Conservation (phyloP, 192 early-diverging fungal genomes). For the Phlyctochytrium arcticum region DNA sequence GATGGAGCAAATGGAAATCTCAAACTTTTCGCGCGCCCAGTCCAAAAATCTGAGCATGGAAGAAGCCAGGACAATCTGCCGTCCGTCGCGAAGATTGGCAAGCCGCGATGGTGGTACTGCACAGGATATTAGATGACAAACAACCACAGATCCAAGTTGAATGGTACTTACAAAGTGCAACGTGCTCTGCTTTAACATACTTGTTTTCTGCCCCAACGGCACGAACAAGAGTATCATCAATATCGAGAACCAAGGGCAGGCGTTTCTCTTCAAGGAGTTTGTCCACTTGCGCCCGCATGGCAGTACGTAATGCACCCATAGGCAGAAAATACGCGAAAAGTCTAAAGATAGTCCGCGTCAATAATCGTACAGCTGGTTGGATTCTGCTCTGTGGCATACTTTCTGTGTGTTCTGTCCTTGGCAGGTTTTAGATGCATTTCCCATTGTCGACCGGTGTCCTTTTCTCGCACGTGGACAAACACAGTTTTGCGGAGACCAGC, state of each 20-base stretch:
- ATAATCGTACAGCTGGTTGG: too few relatives aligned
- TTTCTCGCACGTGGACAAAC: slow-evolving; percentile 48
- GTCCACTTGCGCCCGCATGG: slow-evolving; percentile 19
- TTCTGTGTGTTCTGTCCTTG: slow-evolving; percentile 30
- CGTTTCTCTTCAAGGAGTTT: slow-evolving; percentile 44
- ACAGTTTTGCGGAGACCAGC: slow-evolving; percentile 59
- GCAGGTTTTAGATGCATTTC: slow-evolving; percentile 70
- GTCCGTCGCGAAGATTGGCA: slow-evolving; percentile 52
- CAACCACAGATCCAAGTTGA: slow-evolving; percentile 3
- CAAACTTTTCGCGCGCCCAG: slow-evolving; percentile 62
- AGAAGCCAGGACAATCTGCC: slow-evolving; percentile 60
- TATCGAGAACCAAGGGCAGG: slow-evolving; percentile 69
- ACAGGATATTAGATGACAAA: not conserved
- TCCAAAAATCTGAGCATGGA: slow-evolving; percentile 69
- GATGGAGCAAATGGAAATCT: slow-evolving; percentile 72
- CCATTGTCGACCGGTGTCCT: slow-evolving; percentile 47
- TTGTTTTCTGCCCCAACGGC: slow-evolving; percentile 53
- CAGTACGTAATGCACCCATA: not conserved
- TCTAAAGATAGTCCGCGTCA: too few relatives aligned
- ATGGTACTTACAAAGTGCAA: not conserved
- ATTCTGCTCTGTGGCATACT: too few relatives aligned
- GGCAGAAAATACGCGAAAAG: not conserved
- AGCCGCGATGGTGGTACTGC: slow-evolving; percentile 57
- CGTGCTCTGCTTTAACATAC: not conserved
- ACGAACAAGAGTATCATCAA: slow-evolving; percentile 74